A percentile compares a stretch with the other conserved stretches of the same genome.
Evolutionary conservation across 2,329 filamentous ascomycete species (phyloP).

Genomic region (Verticillium dahliae): DNA sequence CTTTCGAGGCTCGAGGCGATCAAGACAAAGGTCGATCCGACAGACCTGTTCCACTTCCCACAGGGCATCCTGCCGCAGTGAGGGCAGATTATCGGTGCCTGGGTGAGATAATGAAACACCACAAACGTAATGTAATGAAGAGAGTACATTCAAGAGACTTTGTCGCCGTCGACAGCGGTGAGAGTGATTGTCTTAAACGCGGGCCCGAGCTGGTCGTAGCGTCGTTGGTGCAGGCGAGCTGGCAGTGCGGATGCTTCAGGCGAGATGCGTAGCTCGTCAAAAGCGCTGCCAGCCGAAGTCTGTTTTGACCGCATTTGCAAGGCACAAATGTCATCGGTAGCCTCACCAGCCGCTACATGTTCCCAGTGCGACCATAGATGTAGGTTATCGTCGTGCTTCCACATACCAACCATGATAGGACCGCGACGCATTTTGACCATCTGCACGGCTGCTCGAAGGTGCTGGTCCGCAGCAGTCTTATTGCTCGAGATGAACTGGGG

Average conservation of each 20-base stretch:
- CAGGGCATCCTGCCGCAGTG: constrained; percentile 16
- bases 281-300: neutral
- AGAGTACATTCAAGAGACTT: neutral
- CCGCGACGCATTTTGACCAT: neutral
- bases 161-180: neutral
- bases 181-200: neutral
- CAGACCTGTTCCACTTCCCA: constrained; percentile 33
- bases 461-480: constrained; percentile 1
- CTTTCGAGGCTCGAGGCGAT: constrained; percentile 27
- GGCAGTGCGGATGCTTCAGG: neutral
- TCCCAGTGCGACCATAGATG: constrained; percentile 3
- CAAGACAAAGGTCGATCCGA: constrained; percentile 32
- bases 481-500: neutral
- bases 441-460: neutral
- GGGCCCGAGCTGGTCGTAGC: neutral
- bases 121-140: too few species aligned
- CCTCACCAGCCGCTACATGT: neutral
- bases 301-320: neutral
- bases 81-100: neutral
- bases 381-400: constrained; percentile 1
- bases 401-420: neutral
- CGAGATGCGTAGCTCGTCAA: neutral
- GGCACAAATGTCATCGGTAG: neutral
- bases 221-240: neutral
- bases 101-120: neutral